Base-by-base conservation (phyloP, 257 asterid genomes). In the Scutellaria baicalensis region DNA sequence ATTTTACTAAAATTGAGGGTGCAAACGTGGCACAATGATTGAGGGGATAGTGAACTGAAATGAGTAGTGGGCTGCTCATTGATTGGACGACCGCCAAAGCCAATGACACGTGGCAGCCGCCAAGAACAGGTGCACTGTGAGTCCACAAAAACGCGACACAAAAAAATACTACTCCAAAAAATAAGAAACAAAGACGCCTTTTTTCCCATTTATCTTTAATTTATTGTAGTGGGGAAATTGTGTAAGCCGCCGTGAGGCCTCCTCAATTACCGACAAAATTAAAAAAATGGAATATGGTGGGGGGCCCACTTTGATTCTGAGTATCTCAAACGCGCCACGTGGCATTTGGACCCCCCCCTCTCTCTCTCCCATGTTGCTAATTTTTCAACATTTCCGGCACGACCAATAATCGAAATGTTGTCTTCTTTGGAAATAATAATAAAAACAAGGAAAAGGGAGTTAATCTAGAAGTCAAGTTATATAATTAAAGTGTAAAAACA, bases 361-460 rank as follows among this genome's bases (percentile, higher is more conserved):
- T 68, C 14, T 40, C 12, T 16, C 48, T 21, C 1, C 35, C 31
- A 21, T 68, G 60, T 40, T 20, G 39, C 71, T 43, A 0, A 16
- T 36, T 9, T 71, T 71, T 79, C 83, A 79, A 79, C 80, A 71
- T 71, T 79, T 79, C 20, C 83, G 75, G 83, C 75, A 38, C 59
- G 11, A 51, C 63, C 59, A 21, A 31, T 35, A 39, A 33, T 49
- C 43, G 4, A 33, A 0, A 42, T 59, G 75, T 68, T 61, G 39
- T 61, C n/a, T 65, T 56, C 20, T 3, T 4, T 14, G 1, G 21
- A 45, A n/a, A n/a, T n/a, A n/a, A n/a, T n/a, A 6, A 4, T 3
- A 1, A 56, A 4, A 10, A 14, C 2, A 6, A 14, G 17, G 11
- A 12, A 63, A 12, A 13, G 6, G 1, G 27, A n/a, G 5, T 40